These are phyloP conservation scores for Sclerotinia glacialis DNA, from an alignment of 2,329 filamentous ascomycete species.

Conservation along the genomic window DNA sequence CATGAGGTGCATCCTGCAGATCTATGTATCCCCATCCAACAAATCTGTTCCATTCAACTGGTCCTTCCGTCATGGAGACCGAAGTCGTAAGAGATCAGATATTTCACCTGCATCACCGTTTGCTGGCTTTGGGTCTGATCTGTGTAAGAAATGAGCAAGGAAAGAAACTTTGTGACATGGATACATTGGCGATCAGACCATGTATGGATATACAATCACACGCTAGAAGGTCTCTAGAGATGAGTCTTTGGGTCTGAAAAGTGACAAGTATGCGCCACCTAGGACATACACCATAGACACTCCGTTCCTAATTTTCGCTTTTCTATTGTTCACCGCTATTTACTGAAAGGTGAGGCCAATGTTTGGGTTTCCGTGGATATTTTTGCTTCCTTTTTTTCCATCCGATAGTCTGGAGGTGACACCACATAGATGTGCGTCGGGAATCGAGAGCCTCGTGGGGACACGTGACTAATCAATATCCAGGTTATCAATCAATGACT, in stretches of 20 bases:
- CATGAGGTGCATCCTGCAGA: slow-evolving; percentile 17
- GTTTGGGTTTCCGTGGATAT: slow-evolving; percentile 3
- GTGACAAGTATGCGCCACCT: slow-evolving; percentile 29
- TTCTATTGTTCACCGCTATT: slow-evolving; percentile 34
- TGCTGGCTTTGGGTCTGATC: slow-evolving; percentile 7
- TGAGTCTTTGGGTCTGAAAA: slow-evolving; percentile 16
- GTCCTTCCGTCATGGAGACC: slow-evolving; percentile 12
- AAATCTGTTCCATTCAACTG: slow-evolving; percentile 26
- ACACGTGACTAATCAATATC: slow-evolving; percentile 8
- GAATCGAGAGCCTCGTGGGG: slow-evolving; percentile 1
- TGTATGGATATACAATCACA: slow-evolving; percentile 4
- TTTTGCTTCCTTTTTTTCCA: slow-evolving; percentile 5
- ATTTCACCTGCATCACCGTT: slow-evolving; percentile 30
- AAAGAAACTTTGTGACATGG: slow-evolving; percentile 4
- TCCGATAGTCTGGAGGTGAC: slow-evolving; percentile 25
- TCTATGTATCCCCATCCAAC: slow-evolving; percentile 24
- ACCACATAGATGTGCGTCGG: slow-evolving; percentile 22
- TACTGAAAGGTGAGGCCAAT: slow-evolving; percentile 20
- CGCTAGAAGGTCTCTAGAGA: slow-evolving; percentile 2
- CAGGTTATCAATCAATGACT: slow-evolving; percentile 18
- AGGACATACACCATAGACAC: slow-evolving; percentile 18
- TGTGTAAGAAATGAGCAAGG: slow-evolving; percentile 22
- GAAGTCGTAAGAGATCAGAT: slow-evolving; percentile 25
- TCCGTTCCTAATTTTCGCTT: slow-evolving; percentile 1
- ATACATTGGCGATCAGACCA: slow-evolving; percentile 13